These are phyloP conservation scores for Colletotrichum caudatum DNA, from an alignment of 2,329 filamentous ascomycete genomes.

Conservation along the genomic window DNA sequence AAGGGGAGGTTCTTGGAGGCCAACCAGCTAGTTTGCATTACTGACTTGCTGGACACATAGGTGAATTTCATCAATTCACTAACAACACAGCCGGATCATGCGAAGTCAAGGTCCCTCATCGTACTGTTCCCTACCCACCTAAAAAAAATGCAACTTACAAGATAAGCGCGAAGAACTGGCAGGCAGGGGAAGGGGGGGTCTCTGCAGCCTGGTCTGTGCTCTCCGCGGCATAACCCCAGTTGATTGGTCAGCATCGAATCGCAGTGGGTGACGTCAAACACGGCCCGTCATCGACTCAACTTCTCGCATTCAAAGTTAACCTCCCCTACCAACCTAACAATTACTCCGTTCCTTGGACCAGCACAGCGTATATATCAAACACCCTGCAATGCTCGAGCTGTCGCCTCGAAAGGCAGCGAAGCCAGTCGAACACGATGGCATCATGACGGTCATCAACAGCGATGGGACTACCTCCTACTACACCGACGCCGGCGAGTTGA, in stretches of 20 bases:
- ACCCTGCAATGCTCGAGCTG: neutral
- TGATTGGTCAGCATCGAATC: neutral
- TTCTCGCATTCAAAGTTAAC: neutral
- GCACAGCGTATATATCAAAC: neutral
- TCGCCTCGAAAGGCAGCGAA: neutral
- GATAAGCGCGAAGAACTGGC: neutral
- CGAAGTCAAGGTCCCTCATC: no score
- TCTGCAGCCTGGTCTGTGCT: neutral
- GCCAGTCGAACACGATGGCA: neutral
- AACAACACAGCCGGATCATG: no score
- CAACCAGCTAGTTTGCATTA: neutral
- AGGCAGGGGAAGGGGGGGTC: neutral
- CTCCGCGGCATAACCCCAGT: no score
- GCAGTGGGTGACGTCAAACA: neutral
- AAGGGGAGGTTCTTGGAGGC: no score
- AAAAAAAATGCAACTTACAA: no score
- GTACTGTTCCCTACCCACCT: no score
- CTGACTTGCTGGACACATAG: no score
- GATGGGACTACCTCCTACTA: conserved; percentile 17
- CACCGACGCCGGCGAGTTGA: neutral
- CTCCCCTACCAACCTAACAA: neutral
- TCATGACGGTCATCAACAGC: conserved; percentile 18
- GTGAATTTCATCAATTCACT: no score
- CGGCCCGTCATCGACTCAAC: neutral
- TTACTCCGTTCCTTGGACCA: no score